These are phyloP conservation scores for Tolypocladium tropicale DNA, from an alignment of 2,329 filamentous ascomycete genomes.

Conservation along the genomic window DNA sequence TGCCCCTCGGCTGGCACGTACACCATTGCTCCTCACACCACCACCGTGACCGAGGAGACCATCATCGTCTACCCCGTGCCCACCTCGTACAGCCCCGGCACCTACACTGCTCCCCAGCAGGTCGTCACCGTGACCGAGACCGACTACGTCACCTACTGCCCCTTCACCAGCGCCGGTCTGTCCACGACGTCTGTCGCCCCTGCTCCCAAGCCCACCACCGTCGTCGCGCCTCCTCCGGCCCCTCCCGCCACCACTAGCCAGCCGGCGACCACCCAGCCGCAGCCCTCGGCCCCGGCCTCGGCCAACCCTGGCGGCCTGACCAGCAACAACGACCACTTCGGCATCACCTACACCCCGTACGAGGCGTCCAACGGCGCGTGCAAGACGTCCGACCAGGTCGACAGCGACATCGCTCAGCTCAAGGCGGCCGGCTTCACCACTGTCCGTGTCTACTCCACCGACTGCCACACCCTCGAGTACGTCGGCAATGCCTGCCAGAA, in stretches of 20 bases:
- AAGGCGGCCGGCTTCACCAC: constrained; percentile 55
- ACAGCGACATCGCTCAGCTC: constrained; percentile 51
- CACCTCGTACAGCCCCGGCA: constrained; percentile 55
- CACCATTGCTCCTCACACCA: constrained; percentile 61
- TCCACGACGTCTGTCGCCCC: constrained; percentile 20
- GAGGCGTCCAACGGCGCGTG: constrained; percentile 44
- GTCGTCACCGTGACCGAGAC: constrained; percentile 61
- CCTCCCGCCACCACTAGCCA: not conserved
- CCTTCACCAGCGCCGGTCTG: constrained; percentile 41
- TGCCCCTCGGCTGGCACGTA: constrained; percentile 67
- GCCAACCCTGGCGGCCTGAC: constrained; percentile 20
- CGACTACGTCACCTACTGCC: constrained; percentile 60
- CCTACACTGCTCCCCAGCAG: constrained; percentile 59
- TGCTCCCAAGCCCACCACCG: constrained; percentile 13
- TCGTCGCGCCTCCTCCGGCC: constrained; percentile 9
- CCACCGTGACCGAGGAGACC: constrained; percentile 42
- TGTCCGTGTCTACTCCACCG: constrained; percentile 81
- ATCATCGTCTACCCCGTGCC: constrained; percentile 56
- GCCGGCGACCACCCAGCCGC: constrained; percentile 6
- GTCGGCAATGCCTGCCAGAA: constrained; percentile 60
- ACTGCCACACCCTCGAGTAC: constrained; percentile 72
- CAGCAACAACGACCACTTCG: constrained; percentile 48
- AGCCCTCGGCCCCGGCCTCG: constrained; percentile 7
- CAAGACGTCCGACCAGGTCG: constrained; percentile 51
- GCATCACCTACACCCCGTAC: constrained; percentile 76